These are phyloP conservation scores for Gossypium raimondii DNA, from an alignment of 345 rosid species.

Conservation along the genomic window DNA sequence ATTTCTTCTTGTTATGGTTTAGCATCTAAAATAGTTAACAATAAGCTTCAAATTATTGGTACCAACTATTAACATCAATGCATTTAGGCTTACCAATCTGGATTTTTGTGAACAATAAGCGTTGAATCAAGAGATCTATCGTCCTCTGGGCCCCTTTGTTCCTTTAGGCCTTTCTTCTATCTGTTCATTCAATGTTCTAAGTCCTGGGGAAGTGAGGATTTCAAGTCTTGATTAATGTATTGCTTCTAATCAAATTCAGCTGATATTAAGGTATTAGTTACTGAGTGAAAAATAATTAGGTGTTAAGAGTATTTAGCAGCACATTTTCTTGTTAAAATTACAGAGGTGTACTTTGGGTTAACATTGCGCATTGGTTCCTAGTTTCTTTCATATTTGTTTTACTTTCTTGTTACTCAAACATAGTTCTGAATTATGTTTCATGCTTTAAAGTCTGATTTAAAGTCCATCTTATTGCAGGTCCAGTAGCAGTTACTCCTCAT, in stretches of 20 bases:
- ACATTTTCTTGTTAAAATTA: neutral
- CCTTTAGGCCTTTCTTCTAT: neutral
- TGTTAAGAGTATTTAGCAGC: neutral
- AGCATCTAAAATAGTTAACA: neutral
- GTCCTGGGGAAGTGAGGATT: neutral
- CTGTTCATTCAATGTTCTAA: neutral
- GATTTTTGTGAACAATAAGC: neutral
- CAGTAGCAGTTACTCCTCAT: neutral
- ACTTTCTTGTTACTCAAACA: neutral
- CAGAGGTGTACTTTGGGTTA: neutral
- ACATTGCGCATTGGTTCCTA: neutral
- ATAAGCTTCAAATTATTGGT: neutral
- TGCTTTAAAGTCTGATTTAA: neutral
- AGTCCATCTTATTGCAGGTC: neutral
- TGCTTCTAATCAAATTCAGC: neutral
- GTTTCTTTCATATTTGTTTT: constrained; percentile 3
- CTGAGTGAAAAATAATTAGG: neutral
- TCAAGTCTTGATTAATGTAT: neutral
- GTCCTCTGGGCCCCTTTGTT: neutral
- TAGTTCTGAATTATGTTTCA: neutral
- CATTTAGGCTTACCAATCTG: neutral
- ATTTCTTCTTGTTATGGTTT: neutral
- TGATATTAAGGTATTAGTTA: neutral
- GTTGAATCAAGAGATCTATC: neutral
- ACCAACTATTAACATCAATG: neutral